Evolutionary conservation across 352 stramenopile species (phyloP).

Genomic region (Phytophthora meadii): DNA sequence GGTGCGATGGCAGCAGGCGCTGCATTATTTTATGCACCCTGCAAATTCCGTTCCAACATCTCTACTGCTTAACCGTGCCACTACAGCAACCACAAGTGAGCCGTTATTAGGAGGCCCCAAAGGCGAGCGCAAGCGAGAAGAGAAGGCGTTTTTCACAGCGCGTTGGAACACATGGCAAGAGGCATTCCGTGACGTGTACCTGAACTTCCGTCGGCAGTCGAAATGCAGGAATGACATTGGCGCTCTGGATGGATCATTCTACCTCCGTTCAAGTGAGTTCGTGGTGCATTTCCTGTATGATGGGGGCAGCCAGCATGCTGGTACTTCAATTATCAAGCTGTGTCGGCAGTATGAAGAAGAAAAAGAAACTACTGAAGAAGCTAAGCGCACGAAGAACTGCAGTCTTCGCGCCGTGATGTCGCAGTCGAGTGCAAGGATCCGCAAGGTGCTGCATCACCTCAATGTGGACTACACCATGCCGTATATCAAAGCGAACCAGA

Average conservation of each 20-base stretch:
- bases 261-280: constrained; percentile 72
- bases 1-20: constrained; percentile 66
- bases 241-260: constrained; percentile 43
- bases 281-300: constrained; percentile 64
- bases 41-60: constrained; percentile 57
- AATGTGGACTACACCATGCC: constrained; percentile 66
- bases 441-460: constrained; percentile 70
- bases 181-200: constrained; percentile 73
- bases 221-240: background rate
- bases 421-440: constrained; percentile 66
- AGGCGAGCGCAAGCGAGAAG: constrained; percentile 49
- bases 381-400: constrained; percentile 10
- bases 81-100: constrained; percentile 33
- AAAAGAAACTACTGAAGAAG: constrained; percentile 2
- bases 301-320: background rate
- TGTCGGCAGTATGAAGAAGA: constrained; percentile 41
- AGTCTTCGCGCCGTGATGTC: constrained; percentile 66
- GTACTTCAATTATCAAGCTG: constrained; percentile 43
- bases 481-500: constrained; percentile 54
- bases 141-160: constrained; percentile 66
- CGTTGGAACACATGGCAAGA: constrained; percentile 72
- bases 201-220: constrained; percentile 53
- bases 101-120: constrained; percentile 27
- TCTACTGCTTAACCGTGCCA: constrained; percentile 53
- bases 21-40: constrained; percentile 77